Evolutionary conservation across 129 eudicot genomes (phyloP), one percentile per base, ranked within the genome.

Genomic region (Artemisia argyi): DNA sequence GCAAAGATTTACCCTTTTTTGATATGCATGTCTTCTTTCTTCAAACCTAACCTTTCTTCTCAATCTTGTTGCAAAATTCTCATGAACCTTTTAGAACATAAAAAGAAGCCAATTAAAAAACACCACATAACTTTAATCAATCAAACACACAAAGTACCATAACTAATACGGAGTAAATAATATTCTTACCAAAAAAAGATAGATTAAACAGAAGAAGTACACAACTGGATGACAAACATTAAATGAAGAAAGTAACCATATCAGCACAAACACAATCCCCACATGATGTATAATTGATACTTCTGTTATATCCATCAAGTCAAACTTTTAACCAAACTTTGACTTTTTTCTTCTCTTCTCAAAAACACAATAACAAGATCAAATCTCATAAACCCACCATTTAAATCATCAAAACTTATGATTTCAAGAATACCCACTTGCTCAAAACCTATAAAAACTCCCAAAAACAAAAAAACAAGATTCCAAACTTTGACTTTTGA

Each of bases 211-310:
- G 64, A 88, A 15, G 50, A 91, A 75, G 64, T 85, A 91, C 28
- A 80, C 85, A n/a, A 73, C 1, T 7, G 92, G 85, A 63, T 85
- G 90, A 72, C 82, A 81, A 49, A 35, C 85, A 63, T 83, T 61
- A 80, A 79, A 83, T 0, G 84, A 84, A 80, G 84, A 77, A 16
- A 91, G 90, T 3, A 78, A 55, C 95, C 97, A 91, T 16, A 88
- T 87, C 60, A 80, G 22, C 53, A 88, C 50, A 68, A 91, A 78
- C 74, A 91, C 95, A 82, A 88, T 78, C 83, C 86, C 80, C 71
- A 88, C 88, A 80, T 91, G 97, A 73, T 91, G 97, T 18, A 91
- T 68, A 13, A 88, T 77, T 26, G 97, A 83, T 46, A 80, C 82
- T 77, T 88, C 95, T 49, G 79, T 83, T 60, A 85, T 61, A 66